phyloP scores from a whole-genome alignment of 2,329 filamentous ascomycete species.

The Didymella pomorum region DNA sequence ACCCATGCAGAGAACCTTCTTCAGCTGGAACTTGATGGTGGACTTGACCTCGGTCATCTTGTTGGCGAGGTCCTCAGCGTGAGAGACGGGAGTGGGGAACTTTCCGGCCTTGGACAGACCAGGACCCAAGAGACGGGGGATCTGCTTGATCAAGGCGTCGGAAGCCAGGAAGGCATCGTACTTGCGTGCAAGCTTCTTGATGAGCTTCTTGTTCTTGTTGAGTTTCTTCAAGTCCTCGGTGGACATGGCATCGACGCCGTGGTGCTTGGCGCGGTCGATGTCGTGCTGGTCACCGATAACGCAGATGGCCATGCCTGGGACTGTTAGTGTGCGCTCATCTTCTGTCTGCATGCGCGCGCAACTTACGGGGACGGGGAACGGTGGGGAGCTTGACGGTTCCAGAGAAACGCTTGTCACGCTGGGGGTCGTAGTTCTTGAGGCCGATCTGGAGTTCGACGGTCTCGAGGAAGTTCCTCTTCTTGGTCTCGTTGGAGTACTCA shows the following conservation, averaged over 20 bases:
- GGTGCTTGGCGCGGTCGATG: conserved; percentile 99
- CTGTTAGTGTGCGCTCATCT: conserved; percentile 18
- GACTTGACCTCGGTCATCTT: conserved; percentile 99
- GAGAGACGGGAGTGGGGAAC: conserved; percentile 98
- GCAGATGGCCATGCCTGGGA: conserved; percentile 56
- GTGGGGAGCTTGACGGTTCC: conserved; percentile 96
- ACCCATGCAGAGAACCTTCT: conserved; percentile 99
- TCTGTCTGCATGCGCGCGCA: neutral
- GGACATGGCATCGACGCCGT: conserved; percentile 97
- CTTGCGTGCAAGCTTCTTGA: conserved; percentile 99
- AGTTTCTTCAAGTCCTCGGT: conserved; percentile 99
- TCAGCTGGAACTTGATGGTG: conserved; percentile 99
- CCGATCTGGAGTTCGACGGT: conserved; percentile 75
- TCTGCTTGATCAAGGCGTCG: conserved; percentile 98
- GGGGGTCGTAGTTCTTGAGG: conserved; percentile 70
- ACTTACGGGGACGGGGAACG: conserved; percentile 73
- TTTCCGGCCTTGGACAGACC: conserved; percentile 78
- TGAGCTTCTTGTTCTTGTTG: conserved; percentile 99
- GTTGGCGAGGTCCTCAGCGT: conserved; percentile 89
- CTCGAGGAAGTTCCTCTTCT: conserved; percentile 98
- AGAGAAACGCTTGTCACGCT: conserved; percentile 99
- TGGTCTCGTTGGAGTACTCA: conserved; percentile 92
- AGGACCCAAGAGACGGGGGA: conserved; percentile 96
- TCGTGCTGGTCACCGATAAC: conserved; percentile 95
- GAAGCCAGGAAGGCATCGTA: conserved; percentile 99